Evolutionary conservation across 2,329 filamentous ascomycete species (phyloP), one percentile per base, ranked within the genome.

Genomic region (Thelonectria rubi): DNA sequence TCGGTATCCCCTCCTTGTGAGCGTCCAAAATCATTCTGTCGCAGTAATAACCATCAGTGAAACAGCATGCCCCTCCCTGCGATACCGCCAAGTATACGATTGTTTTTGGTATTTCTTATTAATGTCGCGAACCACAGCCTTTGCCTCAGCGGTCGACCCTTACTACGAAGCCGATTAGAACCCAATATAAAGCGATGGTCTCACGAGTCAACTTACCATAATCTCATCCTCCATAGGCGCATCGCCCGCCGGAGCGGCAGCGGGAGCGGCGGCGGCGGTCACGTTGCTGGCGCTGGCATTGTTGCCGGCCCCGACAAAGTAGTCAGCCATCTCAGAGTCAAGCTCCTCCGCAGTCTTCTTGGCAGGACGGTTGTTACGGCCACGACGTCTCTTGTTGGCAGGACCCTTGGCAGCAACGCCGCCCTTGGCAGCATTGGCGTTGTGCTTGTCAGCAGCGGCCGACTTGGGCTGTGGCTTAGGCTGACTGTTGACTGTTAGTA

Each of bases 261-360:
- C 81, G 64, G 81, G 81, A 30, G 80, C 82, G 53, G 79, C 79
- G 64, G 80, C 79, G 62, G 76, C 78, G 42, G 78, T 80, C 55
- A 78, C 81, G 67, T 81, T 81, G 54, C 77, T 81, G 66, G 79
- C 75, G 34, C 69, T 70, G 32, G 70, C 71, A 66, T 79, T 76
- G 37, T 70, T 71, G 61, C 78, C 77, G 32, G 72, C 71, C 62
- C 79, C 76, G 42, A 84, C 88, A 76, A 96, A 98, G 82, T 99
- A 99, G 78, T 98, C 95, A 18, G 88, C 89, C 95, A 99, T 99
- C 78, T 99, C 95, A 5, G 92, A 93, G 77, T 99, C 95, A 24
- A 99, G 88, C 81, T 99, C 94, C 76, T 97, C 94, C 1, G 91
- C 88, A 0, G 93, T 97, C 91, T 98, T 98, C 82, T 96, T 83